Conservation (phyloP, 1,139 yeast genomes). For the Scheffersomyces cryptocercus region DNA sequence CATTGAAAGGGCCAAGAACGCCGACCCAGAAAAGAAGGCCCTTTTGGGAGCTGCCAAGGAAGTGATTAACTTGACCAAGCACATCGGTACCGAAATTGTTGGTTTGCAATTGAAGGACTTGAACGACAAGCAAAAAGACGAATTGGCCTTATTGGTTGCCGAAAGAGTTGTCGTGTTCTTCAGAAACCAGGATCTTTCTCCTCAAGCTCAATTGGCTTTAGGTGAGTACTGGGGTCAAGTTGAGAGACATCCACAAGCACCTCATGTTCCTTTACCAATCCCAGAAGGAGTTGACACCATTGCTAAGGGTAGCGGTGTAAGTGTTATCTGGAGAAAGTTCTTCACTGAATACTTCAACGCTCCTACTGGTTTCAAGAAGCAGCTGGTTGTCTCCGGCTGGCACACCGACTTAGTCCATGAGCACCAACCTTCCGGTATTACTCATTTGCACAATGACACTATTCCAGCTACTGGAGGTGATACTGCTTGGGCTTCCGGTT, state of each 20-base stretch:
- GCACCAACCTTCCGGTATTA: constrained; percentile 17
- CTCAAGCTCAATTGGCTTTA: constrained; percentile 43
- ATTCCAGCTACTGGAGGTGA: constrained; percentile 18
- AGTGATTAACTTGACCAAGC: constrained; percentile 47
- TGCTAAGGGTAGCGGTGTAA: constrained; percentile 11
- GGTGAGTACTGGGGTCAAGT: constrained; percentile 48
- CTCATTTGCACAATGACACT: constrained; percentile 18
- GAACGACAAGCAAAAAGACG: constrained; percentile 48
- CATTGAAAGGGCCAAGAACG: constrained; percentile 48
- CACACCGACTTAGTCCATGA: constrained; percentile 21
- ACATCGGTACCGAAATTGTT: constrained; percentile 57
- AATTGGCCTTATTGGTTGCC: constrained; percentile 49
- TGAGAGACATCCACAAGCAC: constrained; percentile 49
- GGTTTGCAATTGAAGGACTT: constrained; percentile 53
- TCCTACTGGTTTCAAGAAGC: constrained; percentile 11
- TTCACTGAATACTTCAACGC: constrained; percentile 9
- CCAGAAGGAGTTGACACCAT: constrained; percentile 1
- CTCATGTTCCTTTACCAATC: constrained; percentile 35
- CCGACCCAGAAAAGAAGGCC: constrained; percentile 56
- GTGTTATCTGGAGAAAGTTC: constrained; percentile 16
- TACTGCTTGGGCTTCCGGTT: constrained; percentile 18
- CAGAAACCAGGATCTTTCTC: constrained; percentile 47
- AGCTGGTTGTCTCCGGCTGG: constrained; percentile 12
- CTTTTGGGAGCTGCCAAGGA: constrained; percentile 53
- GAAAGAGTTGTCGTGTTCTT: constrained; percentile 52